Evolutionary conservation across 257 asterid species (phyloP).

Genomic region (Solanum clarkiae): DNA sequence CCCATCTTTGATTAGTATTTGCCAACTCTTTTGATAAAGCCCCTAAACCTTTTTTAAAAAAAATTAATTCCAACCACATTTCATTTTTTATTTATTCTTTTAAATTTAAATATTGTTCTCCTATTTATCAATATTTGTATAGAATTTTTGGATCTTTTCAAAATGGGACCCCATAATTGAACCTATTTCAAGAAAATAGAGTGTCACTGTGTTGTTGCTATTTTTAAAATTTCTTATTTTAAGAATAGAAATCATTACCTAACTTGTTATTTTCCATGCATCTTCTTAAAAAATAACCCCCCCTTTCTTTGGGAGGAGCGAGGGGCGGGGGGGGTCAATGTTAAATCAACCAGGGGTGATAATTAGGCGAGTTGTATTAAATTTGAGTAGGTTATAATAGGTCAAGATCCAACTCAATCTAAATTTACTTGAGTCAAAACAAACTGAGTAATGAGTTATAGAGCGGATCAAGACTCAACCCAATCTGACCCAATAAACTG

Average conservation of each 20-base stretch:
- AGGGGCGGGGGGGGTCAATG: not conserved
- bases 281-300: not conserved
- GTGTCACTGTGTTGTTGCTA: not conserved
- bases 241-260: not conserved
- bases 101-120: not conserved
- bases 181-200: not conserved
- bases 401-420: too few relatives aligned
- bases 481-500: too few relatives aligned
- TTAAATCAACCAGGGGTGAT: too few relatives aligned
- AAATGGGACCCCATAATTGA: not conserved
- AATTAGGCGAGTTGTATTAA: too few relatives aligned
- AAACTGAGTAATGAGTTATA: too few relatives aligned
- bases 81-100: not conserved
- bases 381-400: too few relatives aligned
- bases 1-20: slow-evolving; percentile 31
- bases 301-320: too few relatives aligned
- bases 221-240: not conserved
- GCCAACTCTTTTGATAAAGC: slow-evolving; percentile 33
- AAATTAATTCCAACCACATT: not conserved
- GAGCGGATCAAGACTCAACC: too few relatives aligned
- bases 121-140: not conserved
- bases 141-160: not conserved
- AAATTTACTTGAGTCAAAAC: too few relatives aligned
- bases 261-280: not conserved
- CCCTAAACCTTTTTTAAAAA: slow-evolving; percentile 17